phyloP scores from a whole-genome alignment of 2,329 filamentous ascomycete genomes.

The Emergomyces orientalis region DNA sequence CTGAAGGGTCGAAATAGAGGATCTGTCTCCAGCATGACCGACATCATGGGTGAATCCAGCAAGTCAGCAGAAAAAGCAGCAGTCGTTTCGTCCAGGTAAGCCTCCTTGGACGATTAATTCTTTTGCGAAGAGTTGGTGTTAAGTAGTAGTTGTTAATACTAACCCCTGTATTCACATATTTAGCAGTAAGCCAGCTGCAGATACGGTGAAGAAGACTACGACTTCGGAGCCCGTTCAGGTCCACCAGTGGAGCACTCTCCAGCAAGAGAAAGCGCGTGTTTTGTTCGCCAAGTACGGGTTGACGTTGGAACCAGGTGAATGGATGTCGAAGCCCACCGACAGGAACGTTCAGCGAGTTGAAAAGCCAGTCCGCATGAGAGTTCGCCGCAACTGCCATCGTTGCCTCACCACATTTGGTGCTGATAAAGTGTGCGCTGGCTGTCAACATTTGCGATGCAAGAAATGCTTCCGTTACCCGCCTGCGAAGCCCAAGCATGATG shows the following conservation, averaged over 20 bases:
- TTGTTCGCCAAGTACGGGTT: conserved; percentile 42
- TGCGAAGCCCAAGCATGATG: conserved; percentile 53
- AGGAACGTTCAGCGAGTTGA: conserved; percentile 34
- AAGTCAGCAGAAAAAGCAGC: conserved; percentile 17
- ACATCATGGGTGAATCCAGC: conserved; percentile 15
- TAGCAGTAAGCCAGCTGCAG: conserved; percentile 11
- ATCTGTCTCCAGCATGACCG: conserved; percentile 19
- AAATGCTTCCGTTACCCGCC: conserved; percentile 67
- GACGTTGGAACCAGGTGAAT: conserved; percentile 35
- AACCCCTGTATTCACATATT: neutral
- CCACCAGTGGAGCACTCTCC: conserved; percentile 29
- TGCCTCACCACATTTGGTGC: conserved; percentile 66
- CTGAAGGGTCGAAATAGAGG: conserved; percentile 26
- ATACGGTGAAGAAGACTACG: conserved; percentile 4
- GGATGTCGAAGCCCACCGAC: conserved; percentile 26
- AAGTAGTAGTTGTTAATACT: neutral
- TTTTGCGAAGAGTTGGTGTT: neutral
- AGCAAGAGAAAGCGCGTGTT: conserved; percentile 36
- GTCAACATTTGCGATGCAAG: conserved; percentile 71
- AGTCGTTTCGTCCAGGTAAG: conserved; percentile 10
- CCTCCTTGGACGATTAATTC: conserved; percentile 2
- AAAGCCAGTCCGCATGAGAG: conserved; percentile 40
- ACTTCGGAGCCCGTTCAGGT: conserved; percentile 15
- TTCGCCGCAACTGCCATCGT: conserved; percentile 60
- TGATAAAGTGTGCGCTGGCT: conserved; percentile 64